Base-by-base conservation (phyloP, 306 rosid genomes). In the Cucurbita argyrosperma region DNA sequence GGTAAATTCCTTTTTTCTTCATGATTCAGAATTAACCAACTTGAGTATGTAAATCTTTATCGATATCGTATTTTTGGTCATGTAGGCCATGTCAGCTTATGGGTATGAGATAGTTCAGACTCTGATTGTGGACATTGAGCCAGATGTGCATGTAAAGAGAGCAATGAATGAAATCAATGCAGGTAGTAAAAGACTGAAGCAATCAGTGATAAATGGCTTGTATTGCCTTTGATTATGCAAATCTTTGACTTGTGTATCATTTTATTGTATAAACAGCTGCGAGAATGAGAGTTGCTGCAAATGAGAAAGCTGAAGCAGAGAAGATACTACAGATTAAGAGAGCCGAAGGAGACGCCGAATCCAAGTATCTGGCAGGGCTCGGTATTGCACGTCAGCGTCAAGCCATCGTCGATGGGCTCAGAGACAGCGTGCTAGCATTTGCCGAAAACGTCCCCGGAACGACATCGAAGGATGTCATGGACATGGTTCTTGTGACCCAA, bases 371-470 rank as follows among this genome's bases (percentile, higher is more conserved):
- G 69, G 73, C 83, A 0, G 84, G 89, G 71, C 79, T 85, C 10
- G 89, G 89, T 0, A 78, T 85, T 76, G 86, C 89, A 42, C 78
- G 89, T 71, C 89, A 82, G 80, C 86, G 86, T 67, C 89, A 82
- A 70, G 88, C 88, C 46, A 85, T 85, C 63, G 88, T 85, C 5
- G 84, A 85, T 8, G 88, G 88, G 74, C 75, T 85, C 76, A 80
- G 88, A 76, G 86, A 85, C 81, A 85, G 89, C 8, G 86, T 85
- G 70, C 80, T 85, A 12, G 89, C 89, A 58, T 85, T 85, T 79
- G 82, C 85, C 53, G 73, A 61, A 45, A 84, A 84, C 9, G 88
- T 84, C 10, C 88, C 88, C 0, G 85, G 88, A 68, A 84, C 88
- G 42, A 56, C 88, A 43, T 70, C 88, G 7, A 85, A 82, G 83